Evolutionary conservation across 345 rosid species (phyloP), one percentile per base, ranked within the genome.

Genomic region (Geranium rotundifolium): DNA sequence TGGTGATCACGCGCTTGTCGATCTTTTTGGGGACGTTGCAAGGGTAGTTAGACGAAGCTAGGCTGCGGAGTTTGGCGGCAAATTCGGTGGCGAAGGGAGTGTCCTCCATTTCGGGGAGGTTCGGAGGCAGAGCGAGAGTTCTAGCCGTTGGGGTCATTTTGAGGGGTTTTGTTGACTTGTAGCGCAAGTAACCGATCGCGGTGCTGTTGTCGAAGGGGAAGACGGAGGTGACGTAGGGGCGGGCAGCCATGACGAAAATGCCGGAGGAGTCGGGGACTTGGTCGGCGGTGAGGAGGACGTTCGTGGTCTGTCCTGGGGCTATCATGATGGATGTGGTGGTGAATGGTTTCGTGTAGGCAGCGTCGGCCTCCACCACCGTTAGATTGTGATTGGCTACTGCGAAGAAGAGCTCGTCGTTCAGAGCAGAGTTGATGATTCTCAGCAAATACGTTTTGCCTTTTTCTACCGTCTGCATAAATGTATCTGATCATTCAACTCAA

Each of bases 261-360:
- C 73, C 83, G 7, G 80, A 68, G 59, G 76, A 4, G 34, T 62
- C 76, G 3, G 76, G 76, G 58, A 41, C 20, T 66, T 71, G 86
- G 62, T 77, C 54, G 15, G 85, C 64, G 27, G 69, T 76, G 60
- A 86, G 71, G 23, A 84, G 84, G 55, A 86, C 69, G 9, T 75
- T 82, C 41, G 87, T 82, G 77, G 93, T 87, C 65, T 87, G 90
- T 31, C 88, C 93, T 0, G 88, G 90, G 52, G 88, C 84, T 7
- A 84, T 62, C 85, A 82, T 81, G 31, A 84, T 79, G 39, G 84
- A 78, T 4, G 62, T 70, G 60, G 84, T 81, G 4, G 58, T 66
- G 49, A 81, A 81, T 31, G 88, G 86, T 60, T 84, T 87, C 0
- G 82, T 81, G 72, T 87, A 82, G 39, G 66, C 79, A 5, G 88